Conservation (phyloP, 1,284 basidiomycete genomes). For the Leccinum subrobustum region DNA sequence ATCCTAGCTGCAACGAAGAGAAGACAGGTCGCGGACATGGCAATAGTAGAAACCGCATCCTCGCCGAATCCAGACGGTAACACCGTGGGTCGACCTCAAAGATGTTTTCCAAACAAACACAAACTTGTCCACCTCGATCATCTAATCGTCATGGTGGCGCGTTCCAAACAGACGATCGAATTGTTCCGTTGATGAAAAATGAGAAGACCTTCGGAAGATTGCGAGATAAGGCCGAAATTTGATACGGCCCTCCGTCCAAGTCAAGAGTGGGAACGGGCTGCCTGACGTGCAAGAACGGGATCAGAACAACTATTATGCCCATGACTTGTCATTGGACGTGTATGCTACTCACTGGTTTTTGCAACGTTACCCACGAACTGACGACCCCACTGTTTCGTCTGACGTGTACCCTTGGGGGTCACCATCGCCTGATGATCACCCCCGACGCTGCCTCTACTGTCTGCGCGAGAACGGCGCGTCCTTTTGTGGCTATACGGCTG, state of each 20-base stretch:
- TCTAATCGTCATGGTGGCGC: conserved; percentile 41
- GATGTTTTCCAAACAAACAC: conserved; percentile 24
- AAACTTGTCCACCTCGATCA: conserved; percentile 27
- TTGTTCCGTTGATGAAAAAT: background rate
- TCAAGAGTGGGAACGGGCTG: too few relatives aligned
- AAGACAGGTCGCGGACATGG: conserved; percentile 14
- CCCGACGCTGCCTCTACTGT: conserved; percentile 45
- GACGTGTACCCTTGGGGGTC: conserved; percentile 39
- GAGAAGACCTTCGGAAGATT: too few relatives aligned
- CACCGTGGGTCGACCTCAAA: background rate
- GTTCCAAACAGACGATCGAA: conserved; percentile 19
- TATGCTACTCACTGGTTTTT: too few relatives aligned
- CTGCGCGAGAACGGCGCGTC: conserved; percentile 51
- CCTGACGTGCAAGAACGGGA: too few relatives aligned
- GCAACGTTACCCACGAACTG: conserved; percentile 37
- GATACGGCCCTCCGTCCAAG: too few relatives aligned
- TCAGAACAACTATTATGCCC: too few relatives aligned
- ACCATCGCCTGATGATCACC: conserved; percentile 41
- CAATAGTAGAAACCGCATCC: conserved; percentile 20
- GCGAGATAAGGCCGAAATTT: too few relatives aligned
- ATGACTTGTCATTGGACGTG: too few relatives aligned
- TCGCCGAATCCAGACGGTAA: background rate
- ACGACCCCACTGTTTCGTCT: conserved; percentile 34
- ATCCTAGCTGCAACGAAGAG: conserved; percentile 3
- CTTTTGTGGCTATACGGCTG: conserved; percentile 71